Base-by-base conservation (phyloP, 129 eudicot species). In the Rutidosis leptorrhynchoides region DNA sequence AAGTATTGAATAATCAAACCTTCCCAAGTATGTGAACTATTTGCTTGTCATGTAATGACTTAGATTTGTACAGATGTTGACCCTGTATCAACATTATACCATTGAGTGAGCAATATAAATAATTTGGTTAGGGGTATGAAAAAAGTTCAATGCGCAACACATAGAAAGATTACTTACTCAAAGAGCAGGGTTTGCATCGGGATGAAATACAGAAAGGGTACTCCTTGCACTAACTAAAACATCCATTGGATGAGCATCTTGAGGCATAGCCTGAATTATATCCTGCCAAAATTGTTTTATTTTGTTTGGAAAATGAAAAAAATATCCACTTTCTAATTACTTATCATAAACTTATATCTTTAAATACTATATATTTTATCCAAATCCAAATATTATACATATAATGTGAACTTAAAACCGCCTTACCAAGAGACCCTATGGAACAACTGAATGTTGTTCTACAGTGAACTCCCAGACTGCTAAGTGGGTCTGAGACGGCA, bases 221-320 rank as follows among this genome's bases (percentile, higher is more conserved):
- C 99, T 89, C 95, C 89, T 94, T 51, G 97, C 97, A 58, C 97
- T 94, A 72, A 89, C 97, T 56, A 89, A 88, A 80, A 93, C 96
- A 61, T 96, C 99, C 99, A 93, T 93, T 52, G 96, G 99, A 74
- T 94, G 97, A 65, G 99, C 93, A 89, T 94, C 99, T 76, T 94
- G 99, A 73, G 99, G 99, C 99, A 94, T 94, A 57, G 90, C 90
- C 68, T 94, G 99, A 78, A 94, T 94, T 24, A 89, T 94, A 67
- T 94, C 99, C 99, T 94, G 83, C 61, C 77, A 80, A 63, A 82
- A 55, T 67, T 35, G 29, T 73, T 64, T 48, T 48, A 65, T 42
- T 20, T 0, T 10, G 26, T 32, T 46, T 71, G 7, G 9, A 19
- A 71, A 24, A 11, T 2, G 2, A 53, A 43, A 17, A 17, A n/a